Conservation (phyloP, 2,329 filamentous ascomycete species). For the Aureobasidium sp. region DNA sequence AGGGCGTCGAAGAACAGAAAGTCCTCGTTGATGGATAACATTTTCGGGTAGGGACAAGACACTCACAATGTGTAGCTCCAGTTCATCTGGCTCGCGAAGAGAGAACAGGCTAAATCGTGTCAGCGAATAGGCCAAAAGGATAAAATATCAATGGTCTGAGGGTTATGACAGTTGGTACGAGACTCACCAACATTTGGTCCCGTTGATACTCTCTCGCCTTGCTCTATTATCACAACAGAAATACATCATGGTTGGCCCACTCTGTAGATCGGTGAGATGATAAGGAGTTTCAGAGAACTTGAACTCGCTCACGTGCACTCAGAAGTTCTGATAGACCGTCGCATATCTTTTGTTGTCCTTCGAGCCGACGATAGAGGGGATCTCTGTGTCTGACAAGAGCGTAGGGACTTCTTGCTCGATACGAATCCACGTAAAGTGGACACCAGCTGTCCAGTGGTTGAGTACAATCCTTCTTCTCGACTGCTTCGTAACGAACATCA, state of each 20-base stretch:
- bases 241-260: too few species aligned
- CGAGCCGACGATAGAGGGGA: neutral
- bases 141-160: too few species aligned
- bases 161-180: neutral
- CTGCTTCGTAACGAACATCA: neutral
- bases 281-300: neutral
- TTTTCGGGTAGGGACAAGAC: neutral
- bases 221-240: too few species aligned
- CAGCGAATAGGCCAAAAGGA: neutral
- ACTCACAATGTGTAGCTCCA: neutral
- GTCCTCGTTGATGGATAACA: neutral
- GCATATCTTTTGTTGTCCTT: neutral
- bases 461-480: neutral
- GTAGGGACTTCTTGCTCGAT: neutral
- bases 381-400: neutral
- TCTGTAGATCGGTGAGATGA: too few species aligned
- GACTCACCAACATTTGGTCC: neutral
- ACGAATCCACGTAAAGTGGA: neutral
- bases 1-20: slow-evolving; percentile 18
- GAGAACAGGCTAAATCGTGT: neutral
- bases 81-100: neutral
- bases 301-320: neutral
- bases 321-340: neutral
- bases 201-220: too few species aligned
- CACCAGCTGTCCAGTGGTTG: neutral